Base-by-base conservation (phyloP, 2,329 filamentous ascomycete genomes). In the Paracamarosporium sp. region DNA sequence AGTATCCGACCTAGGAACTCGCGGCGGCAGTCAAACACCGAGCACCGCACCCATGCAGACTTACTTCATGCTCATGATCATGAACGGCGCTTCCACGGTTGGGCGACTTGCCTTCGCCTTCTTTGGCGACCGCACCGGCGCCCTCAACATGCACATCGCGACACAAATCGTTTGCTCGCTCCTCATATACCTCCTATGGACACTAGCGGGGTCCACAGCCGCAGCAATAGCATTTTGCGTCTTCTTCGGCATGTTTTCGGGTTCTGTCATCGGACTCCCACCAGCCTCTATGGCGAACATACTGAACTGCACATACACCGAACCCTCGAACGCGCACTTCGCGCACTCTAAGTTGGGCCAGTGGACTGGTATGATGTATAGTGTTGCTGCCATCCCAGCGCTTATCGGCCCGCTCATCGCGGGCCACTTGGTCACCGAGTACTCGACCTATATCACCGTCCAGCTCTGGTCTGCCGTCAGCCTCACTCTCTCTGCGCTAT, bases 291-390 rank as follows among this genome's bases (percentile, higher is more conserved):
- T 83, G 35, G 79, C 80, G 31, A 77, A 79, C 64, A 80, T 83
- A 38, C 74, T 83, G 22, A 67, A 56, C 28, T 70, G 71, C 60
- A 71, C 72, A 20, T 76, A 76, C 61, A 70, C 59, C 8, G 60
- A 62, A 5, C 60, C 65, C 3, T 75, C 71, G n/a, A 68, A 64
- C 7, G 59, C 52, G 13, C 52, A 65, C 22, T 55, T 70, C 24
- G 66, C 66, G 9, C 73, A 76, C 65, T 55, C 76, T 50, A 79
- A 78, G 54, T 77, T 83, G 7, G 82, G 82, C 13, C 81, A 83
- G 52, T 83, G 82, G 81, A 79, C 76, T 3, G 82, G 82, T 40
- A 82, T 83, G 81, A 82, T 83, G 81, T 84, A 83, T 71, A 77
- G 76, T 11, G 69, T 72, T 43, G 76, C 80, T 8, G 80, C 80